Percentiles rank a stretch among this genome's conserved stretches.
These are phyloP conservation scores for Colletotrichum camelliae DNA, from an alignment of 2,329 filamentous ascomycete species.

Conservation along the genomic window DNA sequence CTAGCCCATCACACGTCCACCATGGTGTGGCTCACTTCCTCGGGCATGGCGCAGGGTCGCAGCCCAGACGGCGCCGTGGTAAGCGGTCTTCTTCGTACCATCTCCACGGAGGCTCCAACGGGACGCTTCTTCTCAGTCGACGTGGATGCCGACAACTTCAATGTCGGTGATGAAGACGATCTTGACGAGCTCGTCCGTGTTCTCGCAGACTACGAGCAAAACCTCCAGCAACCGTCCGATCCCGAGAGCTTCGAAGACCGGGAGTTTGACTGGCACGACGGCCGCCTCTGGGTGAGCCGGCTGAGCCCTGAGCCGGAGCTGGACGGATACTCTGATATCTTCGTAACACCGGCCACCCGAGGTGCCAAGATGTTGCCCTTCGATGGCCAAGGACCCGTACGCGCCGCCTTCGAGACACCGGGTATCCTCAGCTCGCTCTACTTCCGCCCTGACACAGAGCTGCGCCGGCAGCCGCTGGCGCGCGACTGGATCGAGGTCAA, in stretches of 20 bases:
- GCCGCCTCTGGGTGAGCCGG: background rate
- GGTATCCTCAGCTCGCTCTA: background rate
- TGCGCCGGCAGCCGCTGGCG: background rate
- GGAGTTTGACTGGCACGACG: background rate
- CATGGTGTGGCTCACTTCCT: background rate
- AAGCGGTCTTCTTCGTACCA: background rate
- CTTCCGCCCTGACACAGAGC: background rate
- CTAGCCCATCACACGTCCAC: background rate
- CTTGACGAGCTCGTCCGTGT: background rate
- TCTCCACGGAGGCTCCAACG: background rate
- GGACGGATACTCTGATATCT: background rate
- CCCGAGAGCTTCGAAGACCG: background rate
- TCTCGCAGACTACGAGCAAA: background rate
- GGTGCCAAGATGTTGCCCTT: background rate
- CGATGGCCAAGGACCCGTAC: background rate
- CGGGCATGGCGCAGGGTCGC: background rate
- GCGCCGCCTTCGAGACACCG: background rate
- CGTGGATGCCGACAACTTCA: background rate
- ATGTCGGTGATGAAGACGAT: accelerated
- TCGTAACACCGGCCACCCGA: background rate
- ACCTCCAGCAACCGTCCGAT: background rate
- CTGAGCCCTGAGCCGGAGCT: background rate
- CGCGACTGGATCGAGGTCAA: background rate
- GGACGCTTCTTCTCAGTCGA: background rate
- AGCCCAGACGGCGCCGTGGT: background rate